Evolutionary conservation across 768 basidiomycete species (phyloP).

Genomic region (Pleurotus tuoliensis): DNA sequence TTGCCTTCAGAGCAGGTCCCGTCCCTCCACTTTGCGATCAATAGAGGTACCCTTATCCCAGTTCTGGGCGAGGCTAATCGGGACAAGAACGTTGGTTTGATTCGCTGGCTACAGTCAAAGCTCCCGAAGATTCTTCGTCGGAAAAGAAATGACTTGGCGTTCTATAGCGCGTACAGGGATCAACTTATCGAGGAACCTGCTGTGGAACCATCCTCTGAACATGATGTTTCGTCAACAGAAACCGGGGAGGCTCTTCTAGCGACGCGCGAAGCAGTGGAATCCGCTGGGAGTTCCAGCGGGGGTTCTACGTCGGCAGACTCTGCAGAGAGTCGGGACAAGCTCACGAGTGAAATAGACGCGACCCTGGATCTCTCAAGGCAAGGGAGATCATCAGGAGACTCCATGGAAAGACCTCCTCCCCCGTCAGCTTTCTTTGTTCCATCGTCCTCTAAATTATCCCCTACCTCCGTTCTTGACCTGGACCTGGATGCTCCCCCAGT

Average conservation of each 20-base stretch:
- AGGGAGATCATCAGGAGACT: neutral
- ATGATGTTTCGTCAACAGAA: neutral
- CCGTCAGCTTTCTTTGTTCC: constrained; percentile 2
- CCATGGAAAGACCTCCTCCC: neutral
- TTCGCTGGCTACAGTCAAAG: constrained; percentile 56
- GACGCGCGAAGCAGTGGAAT: no score
- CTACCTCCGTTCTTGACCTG: constrained; percentile 28
- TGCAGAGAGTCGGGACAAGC: no score
- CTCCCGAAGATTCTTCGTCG: constrained; percentile 39
- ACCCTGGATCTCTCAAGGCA: no score
- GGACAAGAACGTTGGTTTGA: constrained; percentile 51
- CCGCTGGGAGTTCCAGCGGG: no score
- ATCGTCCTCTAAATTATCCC: constrained; percentile 2
- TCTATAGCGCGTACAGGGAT: constrained; percentile 32
- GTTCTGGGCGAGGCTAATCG: constrained; percentile 57
- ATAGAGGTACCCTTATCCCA: constrained; percentile 51
- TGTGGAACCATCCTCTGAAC: neutral
- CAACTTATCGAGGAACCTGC: constrained; percentile 6
- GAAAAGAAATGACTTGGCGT: constrained; percentile 46
- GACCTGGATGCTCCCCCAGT: constrained; percentile 27
- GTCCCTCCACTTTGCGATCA: constrained; percentile 53
- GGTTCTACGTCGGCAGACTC: no score
- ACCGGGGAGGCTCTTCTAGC: no score
- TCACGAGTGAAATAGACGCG: no score
- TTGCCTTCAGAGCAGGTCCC: constrained; percentile 30